Conservation (phyloP, 495 filamentous ascomycete species). For the Penicillium psychrofluorescens region DNA sequence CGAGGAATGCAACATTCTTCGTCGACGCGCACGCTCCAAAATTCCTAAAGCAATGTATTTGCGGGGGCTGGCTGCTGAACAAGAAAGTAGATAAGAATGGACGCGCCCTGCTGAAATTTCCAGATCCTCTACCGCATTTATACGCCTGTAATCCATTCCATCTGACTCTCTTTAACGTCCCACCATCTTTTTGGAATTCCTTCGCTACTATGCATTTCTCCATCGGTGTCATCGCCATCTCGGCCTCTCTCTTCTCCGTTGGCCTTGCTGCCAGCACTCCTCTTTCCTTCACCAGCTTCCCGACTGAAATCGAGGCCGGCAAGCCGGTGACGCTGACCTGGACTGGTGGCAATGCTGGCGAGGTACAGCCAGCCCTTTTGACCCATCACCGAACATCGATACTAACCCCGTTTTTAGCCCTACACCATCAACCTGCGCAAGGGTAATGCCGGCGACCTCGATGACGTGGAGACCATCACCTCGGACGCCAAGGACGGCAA, state of each 20-base stretch:
- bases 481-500: slow-evolving; percentile 24
- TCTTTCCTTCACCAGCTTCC: slow-evolving; percentile 38
- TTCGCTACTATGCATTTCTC: slow-evolving; percentile 15
- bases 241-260: slow-evolving; percentile 19
- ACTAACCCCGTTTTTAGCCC: slow-evolving; percentile 17
- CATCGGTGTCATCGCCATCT: slow-evolving; percentile 23
- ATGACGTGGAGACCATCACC: slow-evolving; percentile 34
- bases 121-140: too few relatives aligned
- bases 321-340: slow-evolving; percentile 34
- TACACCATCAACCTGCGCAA: slow-evolving; percentile 39
- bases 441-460: slow-evolving; percentile 29
- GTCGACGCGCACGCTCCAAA: background rate
- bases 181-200: background rate
- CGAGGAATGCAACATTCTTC: slow-evolving; percentile 23
- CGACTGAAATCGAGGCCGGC: slow-evolving; percentile 29
- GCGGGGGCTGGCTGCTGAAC: slow-evolving; percentile 2
- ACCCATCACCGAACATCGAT: background rate
- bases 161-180: slow-evolving; percentile 13
- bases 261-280: slow-evolving; percentile 21
- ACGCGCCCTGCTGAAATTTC: background rate
- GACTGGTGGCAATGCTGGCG: slow-evolving; percentile 22
- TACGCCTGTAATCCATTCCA: slow-evolving; percentile 7
- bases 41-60: slow-evolving; percentile 10
- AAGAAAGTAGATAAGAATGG: slow-evolving; percentile 11
- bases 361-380: slow-evolving; percentile 3